Evolutionary conservation across 2,329 filamentous ascomycete genomes (phyloP).

Genomic region (Neofusicoccum kwambonambiense): DNA sequence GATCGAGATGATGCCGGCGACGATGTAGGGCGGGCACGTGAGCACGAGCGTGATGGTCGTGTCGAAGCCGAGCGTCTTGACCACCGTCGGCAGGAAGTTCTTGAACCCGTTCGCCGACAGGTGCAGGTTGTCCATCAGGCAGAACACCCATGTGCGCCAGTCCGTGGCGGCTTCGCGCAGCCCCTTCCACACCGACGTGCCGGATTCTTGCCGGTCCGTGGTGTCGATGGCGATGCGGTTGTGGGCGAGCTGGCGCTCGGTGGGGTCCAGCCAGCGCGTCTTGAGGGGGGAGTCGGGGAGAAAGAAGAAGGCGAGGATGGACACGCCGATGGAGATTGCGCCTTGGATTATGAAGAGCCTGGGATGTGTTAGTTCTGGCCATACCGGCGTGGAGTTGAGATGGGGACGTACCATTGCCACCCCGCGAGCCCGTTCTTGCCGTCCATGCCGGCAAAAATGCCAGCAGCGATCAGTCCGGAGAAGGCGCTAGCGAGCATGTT

Average conservation of each 20-base stretch:
- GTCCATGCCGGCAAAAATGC: slow-evolving; percentile 39
- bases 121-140: slow-evolving; percentile 16
- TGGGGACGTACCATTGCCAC: not conserved
- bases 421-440: slow-evolving; percentile 7
- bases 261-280: slow-evolving; percentile 46
- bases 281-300: slow-evolving; percentile 38
- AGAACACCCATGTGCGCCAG: slow-evolving; percentile 7
- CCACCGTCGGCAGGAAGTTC: slow-evolving; percentile 38
- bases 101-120: slow-evolving; percentile 22
- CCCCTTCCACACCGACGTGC: not conserved
- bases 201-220: slow-evolving; percentile 43
- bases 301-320: slow-evolving; percentile 22
- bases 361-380: no score
- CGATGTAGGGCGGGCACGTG: slow-evolving; percentile 23
- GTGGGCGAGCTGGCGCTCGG: slow-evolving; percentile 45
- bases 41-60: slow-evolving; percentile 36
- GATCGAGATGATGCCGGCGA: slow-evolving; percentile 28
- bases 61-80: slow-evolving; percentile 38
- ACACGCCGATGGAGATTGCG: slow-evolving; percentile 26
- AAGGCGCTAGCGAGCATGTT: slow-evolving; percentile 52
- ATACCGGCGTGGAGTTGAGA: not conserved
- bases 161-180: not conserved
- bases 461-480: slow-evolving; percentile 54
- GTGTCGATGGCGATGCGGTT: slow-evolving; percentile 49
- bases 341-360: slow-evolving; percentile 16